Conservation (phyloP, 352 stramenopile genomes). For the Stramenopiles sp. region DNA sequence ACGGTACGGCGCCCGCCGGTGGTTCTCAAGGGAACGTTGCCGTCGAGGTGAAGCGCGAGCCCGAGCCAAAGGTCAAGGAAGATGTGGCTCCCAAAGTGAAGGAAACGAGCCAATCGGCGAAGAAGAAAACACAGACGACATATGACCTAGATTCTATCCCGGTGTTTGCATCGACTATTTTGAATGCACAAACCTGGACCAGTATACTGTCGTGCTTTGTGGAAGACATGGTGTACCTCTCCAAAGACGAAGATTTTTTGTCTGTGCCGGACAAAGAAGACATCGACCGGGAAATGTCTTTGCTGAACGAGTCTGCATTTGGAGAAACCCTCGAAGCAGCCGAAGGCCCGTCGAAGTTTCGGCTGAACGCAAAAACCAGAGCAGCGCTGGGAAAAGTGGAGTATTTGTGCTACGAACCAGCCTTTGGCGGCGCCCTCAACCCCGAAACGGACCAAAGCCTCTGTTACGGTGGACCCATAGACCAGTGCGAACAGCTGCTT, state of each 20-base stretch:
- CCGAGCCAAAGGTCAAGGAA: background rate
- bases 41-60: background rate
- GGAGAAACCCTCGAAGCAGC: background rate
- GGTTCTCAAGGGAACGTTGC: background rate
- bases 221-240: background rate
- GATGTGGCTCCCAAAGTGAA: background rate
- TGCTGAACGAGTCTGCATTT: background rate
- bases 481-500: no score
- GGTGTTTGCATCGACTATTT: background rate
- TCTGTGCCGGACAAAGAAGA: background rate
- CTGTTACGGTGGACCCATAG: no score
- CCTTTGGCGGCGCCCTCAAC: no score
- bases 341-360: background rate
- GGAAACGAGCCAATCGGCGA: background rate
- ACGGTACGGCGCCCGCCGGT: background rate
- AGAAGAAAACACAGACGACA: background rate
- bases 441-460: no score
- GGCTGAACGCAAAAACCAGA: background rate
- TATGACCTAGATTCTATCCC: background rate
- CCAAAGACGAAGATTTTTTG: background rate
- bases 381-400: background rate
- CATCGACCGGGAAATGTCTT: background rate
- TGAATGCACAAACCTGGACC: background rate
- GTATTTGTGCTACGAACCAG: background rate
- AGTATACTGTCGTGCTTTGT: background rate